Evolutionary conservation across 768 basidiomycete species (phyloP).

Genomic region (Neoboletus magnificus): DNA sequence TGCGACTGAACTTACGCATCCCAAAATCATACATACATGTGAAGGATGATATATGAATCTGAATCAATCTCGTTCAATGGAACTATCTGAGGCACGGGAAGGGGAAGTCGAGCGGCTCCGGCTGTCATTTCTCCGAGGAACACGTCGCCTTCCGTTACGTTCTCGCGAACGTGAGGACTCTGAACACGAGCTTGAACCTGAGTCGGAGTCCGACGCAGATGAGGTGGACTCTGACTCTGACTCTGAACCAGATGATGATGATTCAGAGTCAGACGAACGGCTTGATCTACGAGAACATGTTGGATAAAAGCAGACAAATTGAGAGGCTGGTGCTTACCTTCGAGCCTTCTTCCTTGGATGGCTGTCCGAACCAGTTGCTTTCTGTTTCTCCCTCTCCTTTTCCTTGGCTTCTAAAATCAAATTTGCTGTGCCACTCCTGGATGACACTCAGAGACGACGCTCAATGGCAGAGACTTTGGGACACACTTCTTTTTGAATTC

Average conservation of each 20-base stretch:
- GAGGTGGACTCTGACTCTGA: conserved; percentile 12
- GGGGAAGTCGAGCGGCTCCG: conserved; percentile 23
- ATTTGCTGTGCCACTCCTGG: conserved; percentile 77
- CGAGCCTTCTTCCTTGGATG: conserved; percentile 36
- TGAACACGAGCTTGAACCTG: conserved; percentile 44
- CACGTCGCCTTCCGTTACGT: conserved; percentile 39
- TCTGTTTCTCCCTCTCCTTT: conserved; percentile 58
- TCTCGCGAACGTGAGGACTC: conserved; percentile 44
- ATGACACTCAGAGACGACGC: conserved; percentile 3
- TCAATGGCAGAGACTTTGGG: neutral
- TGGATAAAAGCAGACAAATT: neutral
- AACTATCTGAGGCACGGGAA: conserved; percentile 17
- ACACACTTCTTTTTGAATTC: conserved; percentile 83
- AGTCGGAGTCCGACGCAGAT: conserved; percentile 34
- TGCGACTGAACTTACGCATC: conserved; percentile 18
- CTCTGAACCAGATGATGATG: conserved; percentile 24
- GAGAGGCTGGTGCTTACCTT: conserved; percentile 37
- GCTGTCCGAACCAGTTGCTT: conserved; percentile 24
- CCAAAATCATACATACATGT: conserved; percentile 13
- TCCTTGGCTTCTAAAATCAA: conserved; percentile 81
- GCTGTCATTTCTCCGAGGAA: conserved; percentile 26
- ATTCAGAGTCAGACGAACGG: conserved; percentile 27
- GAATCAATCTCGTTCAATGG: conserved; percentile 15
- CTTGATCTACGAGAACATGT: conserved; percentile 29
- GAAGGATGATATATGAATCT: conserved; percentile 5